These are phyloP conservation scores for Pichia sp. DNA, from an alignment of 1,139 yeast species.

Conservation along the genomic window DNA sequence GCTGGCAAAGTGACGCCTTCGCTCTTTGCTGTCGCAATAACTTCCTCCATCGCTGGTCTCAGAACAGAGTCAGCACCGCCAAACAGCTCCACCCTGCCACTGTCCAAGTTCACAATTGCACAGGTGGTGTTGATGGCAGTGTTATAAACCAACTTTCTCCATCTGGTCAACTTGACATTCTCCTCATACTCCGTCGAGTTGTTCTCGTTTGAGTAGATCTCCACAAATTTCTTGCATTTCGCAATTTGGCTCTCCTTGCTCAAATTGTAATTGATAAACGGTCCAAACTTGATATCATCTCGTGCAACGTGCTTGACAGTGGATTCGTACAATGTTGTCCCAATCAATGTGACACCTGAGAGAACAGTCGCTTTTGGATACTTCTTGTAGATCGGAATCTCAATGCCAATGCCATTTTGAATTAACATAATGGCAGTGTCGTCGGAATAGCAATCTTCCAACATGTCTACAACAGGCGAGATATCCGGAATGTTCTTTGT, in stretches of 20 bases:
- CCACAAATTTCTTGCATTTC: conserved; percentile 38
- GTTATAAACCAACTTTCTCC: conserved; percentile 71
- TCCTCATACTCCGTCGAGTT: conserved; percentile 44
- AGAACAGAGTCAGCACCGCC: conserved; percentile 47
- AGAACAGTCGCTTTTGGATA: conserved; percentile 57
- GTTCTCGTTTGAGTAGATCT: conserved; percentile 44
- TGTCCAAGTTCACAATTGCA: conserved; percentile 53
- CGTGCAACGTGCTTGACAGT: conserved; percentile 45
- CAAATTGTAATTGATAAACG: conserved; percentile 38
- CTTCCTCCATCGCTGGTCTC: conserved; percentile 62
- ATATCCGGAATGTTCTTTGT: conserved; percentile 73
- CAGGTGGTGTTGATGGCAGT: conserved; percentile 60
- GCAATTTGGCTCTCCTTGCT: conserved; percentile 34
- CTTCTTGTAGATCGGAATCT: conserved; percentile 49
- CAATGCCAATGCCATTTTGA: conserved; percentile 75
- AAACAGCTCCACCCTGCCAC: conserved; percentile 52
- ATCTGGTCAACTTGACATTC: conserved; percentile 52
- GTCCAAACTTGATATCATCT: conserved; percentile 54
- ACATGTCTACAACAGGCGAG: conserved; percentile 51
- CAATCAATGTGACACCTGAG: conserved; percentile 66
- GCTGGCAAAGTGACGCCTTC: conserved; percentile 45
- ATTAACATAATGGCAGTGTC: conserved; percentile 54
- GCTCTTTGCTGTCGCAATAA: conserved; percentile 54
- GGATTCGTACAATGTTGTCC: conserved; percentile 57
- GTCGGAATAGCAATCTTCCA: conserved; percentile 50